Percentiles rank a stretch among this genome's conserved stretches.
phyloP scores from a whole-genome alignment of 306 rosid genomes.

The Lathyrus sativus region DNA sequence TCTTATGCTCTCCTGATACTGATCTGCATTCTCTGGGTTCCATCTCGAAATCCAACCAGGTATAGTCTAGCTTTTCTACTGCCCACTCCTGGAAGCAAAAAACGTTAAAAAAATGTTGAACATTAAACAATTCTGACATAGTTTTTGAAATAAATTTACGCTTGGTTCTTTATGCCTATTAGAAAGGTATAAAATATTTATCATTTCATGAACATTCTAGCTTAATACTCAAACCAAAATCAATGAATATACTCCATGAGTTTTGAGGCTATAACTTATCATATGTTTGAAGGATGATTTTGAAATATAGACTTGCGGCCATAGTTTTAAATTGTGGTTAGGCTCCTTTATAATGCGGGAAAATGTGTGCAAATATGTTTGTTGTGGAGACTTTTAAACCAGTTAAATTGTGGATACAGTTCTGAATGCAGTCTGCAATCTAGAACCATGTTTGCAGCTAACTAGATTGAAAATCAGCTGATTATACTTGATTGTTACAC shows the following conservation, averaged over 20 bases:
- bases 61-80: conserved; percentile 33
- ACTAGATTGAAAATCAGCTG: background rate
- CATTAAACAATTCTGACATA: background rate
- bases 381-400: background rate
- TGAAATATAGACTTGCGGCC: background rate
- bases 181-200: conserved; percentile 19
- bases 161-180: background rate
- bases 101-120: background rate
- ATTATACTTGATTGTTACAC: background rate
- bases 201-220: conserved; percentile 14
- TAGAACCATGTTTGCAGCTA: background rate
- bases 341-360: background rate
- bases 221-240: background rate
- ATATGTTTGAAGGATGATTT: background rate
- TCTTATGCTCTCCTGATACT: conserved; percentile 58
- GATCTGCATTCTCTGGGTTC: conserved; percentile 76
- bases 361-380: background rate
- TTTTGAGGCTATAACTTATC: conserved; percentile 2
- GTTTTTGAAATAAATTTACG: conserved; percentile 24
- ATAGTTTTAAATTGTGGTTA: background rate
- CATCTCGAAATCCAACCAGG: conserved; percentile 78
- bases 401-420: background rate
- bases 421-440: background rate
- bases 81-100: background rate
- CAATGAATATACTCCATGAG: background rate